Evolutionary conservation across 345 rosid species (phyloP).

Genomic region (Erucastrum elatum): DNA sequence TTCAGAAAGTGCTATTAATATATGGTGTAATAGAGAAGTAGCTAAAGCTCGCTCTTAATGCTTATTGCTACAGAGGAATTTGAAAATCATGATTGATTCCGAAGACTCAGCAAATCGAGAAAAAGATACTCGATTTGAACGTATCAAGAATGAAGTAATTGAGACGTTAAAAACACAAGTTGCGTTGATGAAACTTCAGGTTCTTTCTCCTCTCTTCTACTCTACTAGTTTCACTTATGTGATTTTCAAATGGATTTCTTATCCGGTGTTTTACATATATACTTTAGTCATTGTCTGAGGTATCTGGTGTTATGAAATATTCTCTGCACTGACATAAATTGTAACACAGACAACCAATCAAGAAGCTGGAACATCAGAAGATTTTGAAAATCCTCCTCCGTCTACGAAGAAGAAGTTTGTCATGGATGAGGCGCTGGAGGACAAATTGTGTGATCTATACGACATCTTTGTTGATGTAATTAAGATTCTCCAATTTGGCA

Average conservation of each 20-base stretch:
- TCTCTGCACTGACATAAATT: background rate
- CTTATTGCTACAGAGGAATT: slow-evolving; percentile 65
- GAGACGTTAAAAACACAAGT: slow-evolving; percentile 64
- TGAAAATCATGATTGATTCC: slow-evolving; percentile 75
- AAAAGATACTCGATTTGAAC: slow-evolving; percentile 76
- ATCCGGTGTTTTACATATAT: background rate
- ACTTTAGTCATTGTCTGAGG: background rate
- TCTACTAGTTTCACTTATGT: slow-evolving; percentile 5
- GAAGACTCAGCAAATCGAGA: slow-evolving; percentile 75
- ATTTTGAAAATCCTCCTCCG: slow-evolving; percentile 53
- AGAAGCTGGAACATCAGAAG: slow-evolving; percentile 64
- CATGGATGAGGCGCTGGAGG: slow-evolving; percentile 79
- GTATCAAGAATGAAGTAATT: slow-evolving; percentile 76
- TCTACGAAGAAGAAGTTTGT: slow-evolving; percentile 55
- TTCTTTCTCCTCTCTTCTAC: slow-evolving; percentile 5
- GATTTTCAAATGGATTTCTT: background rate
- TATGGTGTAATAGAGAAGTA: slow-evolving; percentile 2
- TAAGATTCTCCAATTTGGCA: background rate
- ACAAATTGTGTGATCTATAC: slow-evolving; percentile 90
- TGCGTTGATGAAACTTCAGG: slow-evolving; percentile 36
- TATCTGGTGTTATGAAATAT: background rate
- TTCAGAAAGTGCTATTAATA: background rate
- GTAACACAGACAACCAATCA: slow-evolving; percentile 50
- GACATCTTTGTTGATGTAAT: slow-evolving; percentile 87
- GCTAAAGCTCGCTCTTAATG: background rate